These are phyloP conservation scores for Keithomyces neogunnii DNA, from an alignment of 2,329 filamentous ascomycete species.

Conservation along the genomic window DNA sequence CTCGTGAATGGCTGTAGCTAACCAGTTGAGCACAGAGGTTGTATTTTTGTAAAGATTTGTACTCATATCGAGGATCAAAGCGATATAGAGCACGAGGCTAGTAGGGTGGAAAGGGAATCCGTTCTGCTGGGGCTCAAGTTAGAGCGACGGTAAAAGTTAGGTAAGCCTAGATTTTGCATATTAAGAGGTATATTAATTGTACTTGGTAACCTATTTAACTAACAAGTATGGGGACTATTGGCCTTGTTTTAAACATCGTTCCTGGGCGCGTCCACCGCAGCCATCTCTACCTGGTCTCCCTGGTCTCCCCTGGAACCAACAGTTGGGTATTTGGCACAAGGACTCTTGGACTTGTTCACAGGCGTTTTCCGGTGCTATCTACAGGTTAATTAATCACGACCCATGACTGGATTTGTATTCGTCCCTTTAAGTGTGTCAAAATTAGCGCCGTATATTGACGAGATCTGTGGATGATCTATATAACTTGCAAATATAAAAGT, in stretches of 20 bases:
- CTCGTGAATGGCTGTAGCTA: neutral
- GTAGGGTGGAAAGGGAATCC: neutral
- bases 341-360: too few relatives aligned
- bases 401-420: neutral
- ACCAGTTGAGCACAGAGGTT: neutral
- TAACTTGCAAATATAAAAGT: too few relatives aligned
- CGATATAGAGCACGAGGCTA: neutral
- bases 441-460: too few relatives aligned
- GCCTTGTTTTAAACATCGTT: neutral
- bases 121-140: neutral
- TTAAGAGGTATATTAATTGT: neutral
- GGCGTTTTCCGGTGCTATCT: too few relatives aligned
- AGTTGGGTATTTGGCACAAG: too few relatives aligned
- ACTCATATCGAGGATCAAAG: neutral
- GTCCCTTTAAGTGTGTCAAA: neutral
- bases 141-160: neutral
- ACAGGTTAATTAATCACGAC: too few relatives aligned
- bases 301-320: too few relatives aligned
- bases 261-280: neutral
- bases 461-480: constrained; percentile 15
- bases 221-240: neutral
- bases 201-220: neutral
- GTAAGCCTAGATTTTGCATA: neutral
- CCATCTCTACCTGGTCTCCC: too few relatives aligned
- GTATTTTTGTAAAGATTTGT: neutral